phyloP scores from a whole-genome alignment of 371 early-diverging fungal species.

The Saksenaea vasiformis region DNA sequence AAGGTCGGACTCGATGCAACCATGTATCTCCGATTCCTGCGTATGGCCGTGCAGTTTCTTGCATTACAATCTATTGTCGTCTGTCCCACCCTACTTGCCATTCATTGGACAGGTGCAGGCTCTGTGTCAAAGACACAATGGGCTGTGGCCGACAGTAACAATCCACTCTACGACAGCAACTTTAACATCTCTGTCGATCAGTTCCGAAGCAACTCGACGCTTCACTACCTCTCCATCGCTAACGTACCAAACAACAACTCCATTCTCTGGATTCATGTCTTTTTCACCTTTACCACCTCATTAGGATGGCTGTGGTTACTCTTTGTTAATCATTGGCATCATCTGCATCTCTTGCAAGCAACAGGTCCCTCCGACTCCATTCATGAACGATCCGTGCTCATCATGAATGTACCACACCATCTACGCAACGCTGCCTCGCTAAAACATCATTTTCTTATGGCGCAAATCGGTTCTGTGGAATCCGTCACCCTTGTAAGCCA shows the following conservation, averaged over 20 bases:
- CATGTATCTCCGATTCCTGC: conserved; percentile 70
- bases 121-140: neutral
- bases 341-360: conserved; percentile 35
- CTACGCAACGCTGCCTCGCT: conserved; percentile 39
- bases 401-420: conserved; percentile 38
- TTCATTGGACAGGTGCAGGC: conserved; percentile 45
- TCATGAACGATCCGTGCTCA: conserved; percentile 34
- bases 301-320: conserved; percentile 51
- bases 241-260: conserved; percentile 33
- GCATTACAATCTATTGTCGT: conserved; percentile 44
- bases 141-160: conserved; percentile 11
- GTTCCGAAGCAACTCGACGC: conserved; percentile 41
- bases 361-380: conserved; percentile 8
- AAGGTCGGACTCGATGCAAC: conserved; percentile 66
- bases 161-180: conserved; percentile 15
- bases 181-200: conserved; percentile 5
- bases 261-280: conserved; percentile 48
- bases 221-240: conserved; percentile 44
- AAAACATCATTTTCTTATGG: conserved; percentile 30
- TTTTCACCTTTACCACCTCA: conserved; percentile 37
- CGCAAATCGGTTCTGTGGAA: conserved; percentile 44
- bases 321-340: conserved; percentile 51
- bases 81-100: conserved; percentile 51
- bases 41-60: conserved; percentile 63
- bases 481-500: conserved; percentile 39